phyloP scores from a whole-genome alignment of 2,329 filamentous ascomycete genomes.

The Raffaelea ambrosiae region DNA sequence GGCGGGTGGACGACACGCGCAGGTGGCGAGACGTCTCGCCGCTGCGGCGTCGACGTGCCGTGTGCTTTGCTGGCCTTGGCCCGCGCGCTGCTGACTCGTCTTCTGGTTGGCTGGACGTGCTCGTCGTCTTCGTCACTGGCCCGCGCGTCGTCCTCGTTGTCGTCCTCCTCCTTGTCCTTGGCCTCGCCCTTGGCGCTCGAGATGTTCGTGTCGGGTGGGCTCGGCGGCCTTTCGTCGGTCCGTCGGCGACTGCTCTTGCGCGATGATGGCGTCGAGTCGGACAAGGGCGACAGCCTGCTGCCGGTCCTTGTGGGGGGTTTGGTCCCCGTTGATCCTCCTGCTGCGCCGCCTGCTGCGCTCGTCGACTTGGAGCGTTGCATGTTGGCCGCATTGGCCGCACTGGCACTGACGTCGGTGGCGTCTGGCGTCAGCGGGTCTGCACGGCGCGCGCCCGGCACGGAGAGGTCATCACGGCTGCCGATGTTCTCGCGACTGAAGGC shows the following conservation, averaged over 20 bases:
- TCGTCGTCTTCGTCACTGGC: constrained; percentile 2
- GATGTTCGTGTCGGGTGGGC: constrained; percentile 55
- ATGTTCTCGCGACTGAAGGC: constrained; percentile 84
- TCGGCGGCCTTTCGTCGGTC: constrained; percentile 47
- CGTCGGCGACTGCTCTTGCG: constrained; percentile 29
- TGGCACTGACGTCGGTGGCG: constrained; percentile 57
- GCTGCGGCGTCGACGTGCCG: constrained; percentile 12
- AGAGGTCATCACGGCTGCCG: constrained; percentile 48
- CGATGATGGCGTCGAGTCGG: constrained; percentile 19
- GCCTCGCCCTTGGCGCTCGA: constrained; percentile 34
- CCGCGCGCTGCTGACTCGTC: background rate
- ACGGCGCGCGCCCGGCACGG: constrained; percentile 22
- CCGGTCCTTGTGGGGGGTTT: background rate
- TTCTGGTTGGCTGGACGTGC: background rate
- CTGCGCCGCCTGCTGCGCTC: background rate
- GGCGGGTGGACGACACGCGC: constrained; percentile 17
- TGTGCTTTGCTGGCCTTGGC: too few relatives aligned
- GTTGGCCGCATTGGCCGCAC: constrained; percentile 23
- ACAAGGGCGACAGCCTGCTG: constrained; percentile 13
- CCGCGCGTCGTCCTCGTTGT: background rate
- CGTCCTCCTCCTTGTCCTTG: background rate
- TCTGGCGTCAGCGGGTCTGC: constrained; percentile 60
- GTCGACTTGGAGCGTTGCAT: constrained; percentile 38
- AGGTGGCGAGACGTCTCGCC: constrained; percentile 5
- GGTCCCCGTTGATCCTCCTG: background rate